Evolutionary conservation across 345 rosid genomes (phyloP).

Genomic region (Eucalyptus grandis): DNA sequence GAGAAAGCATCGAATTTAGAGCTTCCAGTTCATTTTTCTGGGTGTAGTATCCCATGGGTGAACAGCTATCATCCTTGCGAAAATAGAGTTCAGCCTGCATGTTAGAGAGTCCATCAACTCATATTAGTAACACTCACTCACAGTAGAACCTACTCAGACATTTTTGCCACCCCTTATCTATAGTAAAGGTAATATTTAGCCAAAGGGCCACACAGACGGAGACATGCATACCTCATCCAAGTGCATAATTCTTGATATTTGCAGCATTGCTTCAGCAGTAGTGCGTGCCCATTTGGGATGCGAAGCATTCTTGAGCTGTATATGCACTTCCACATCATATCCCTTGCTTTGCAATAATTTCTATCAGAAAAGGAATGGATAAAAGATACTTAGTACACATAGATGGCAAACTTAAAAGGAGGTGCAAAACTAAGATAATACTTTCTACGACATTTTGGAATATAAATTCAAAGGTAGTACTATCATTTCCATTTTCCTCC

Average conservation of each 20-base stretch:
- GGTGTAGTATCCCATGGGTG: constrained; percentile 31
- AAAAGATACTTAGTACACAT: neutral
- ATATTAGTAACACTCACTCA: neutral
- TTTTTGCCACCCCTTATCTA: rapidly evolving
- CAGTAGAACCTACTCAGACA: neutral
- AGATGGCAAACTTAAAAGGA: neutral
- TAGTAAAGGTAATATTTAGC: neutral
- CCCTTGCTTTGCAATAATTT: constrained; percentile 42
- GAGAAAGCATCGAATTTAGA: constrained; percentile 44
- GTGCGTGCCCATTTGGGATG: constrained; percentile 16
- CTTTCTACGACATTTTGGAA: neutral
- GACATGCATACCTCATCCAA: constrained; percentile 47
- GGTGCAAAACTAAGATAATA: neutral
- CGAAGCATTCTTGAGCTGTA: constrained; percentile 15
- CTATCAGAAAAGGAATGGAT: constrained; percentile 12
- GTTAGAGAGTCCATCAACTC: neutral
- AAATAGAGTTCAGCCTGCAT: constrained; percentile 82
- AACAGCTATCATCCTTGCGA: constrained; percentile 21
- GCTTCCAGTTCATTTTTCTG: constrained; percentile 73
- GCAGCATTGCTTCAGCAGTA: constrained; percentile 36
- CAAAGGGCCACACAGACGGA: neutral
- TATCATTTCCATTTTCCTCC: neutral
- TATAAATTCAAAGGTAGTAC: neutral
- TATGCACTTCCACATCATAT: constrained; percentile 29
- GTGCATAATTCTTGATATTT: constrained; percentile 48